These are phyloP conservation scores for Balakata baccata DNA, from an alignment of 345 rosid genomes.

Conservation along the genomic window DNA sequence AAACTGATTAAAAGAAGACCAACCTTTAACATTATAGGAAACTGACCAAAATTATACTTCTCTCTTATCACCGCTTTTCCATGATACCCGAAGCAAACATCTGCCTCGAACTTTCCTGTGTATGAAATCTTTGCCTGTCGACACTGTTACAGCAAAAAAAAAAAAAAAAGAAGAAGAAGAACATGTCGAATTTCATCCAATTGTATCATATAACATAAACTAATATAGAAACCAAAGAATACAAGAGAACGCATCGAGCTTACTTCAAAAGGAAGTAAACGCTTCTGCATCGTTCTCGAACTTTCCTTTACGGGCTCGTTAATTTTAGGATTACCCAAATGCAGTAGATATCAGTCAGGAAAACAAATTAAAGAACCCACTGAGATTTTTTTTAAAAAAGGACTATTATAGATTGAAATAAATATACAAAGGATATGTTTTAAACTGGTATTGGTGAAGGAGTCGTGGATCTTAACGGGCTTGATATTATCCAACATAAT, in stretches of 20 bases:
- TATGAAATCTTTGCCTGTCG: slow-evolving; percentile 84
- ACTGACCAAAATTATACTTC: slow-evolving; percentile 61
- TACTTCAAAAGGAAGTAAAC: slow-evolving; percentile 74
- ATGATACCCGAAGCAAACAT: slow-evolving; percentile 54
- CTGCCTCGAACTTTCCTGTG: slow-evolving; percentile 58
- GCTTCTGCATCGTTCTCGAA: slow-evolving; percentile 34
- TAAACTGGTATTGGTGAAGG: slow-evolving; percentile 41
- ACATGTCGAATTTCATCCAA: not conserved
- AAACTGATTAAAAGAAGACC: not conserved
- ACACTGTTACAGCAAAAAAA: slow-evolving; percentile 49
- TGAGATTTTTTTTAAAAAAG: not conserved
- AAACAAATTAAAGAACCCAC: not conserved
- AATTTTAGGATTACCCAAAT: slow-evolving; percentile 52
- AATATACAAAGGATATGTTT: slow-evolving; percentile 54
- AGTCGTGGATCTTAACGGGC: slow-evolving; percentile 51
- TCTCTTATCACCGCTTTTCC: slow-evolving; percentile 48
- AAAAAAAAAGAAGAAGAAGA: too few relatives aligned
- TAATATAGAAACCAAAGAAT: not conserved
- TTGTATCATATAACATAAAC: slow-evolving; percentile 5
- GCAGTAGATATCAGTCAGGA: slow-evolving; percentile 62
- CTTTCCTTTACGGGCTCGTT: slow-evolving; percentile 60
- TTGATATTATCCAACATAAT: slow-evolving; percentile 57
- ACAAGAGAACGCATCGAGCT: too few relatives aligned
- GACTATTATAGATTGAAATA: not conserved
- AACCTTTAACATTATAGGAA: slow-evolving; percentile 91